Base-by-base conservation (phyloP, 108 stramenopile genomes). In the Poteriospumella lacustris region DNA sequence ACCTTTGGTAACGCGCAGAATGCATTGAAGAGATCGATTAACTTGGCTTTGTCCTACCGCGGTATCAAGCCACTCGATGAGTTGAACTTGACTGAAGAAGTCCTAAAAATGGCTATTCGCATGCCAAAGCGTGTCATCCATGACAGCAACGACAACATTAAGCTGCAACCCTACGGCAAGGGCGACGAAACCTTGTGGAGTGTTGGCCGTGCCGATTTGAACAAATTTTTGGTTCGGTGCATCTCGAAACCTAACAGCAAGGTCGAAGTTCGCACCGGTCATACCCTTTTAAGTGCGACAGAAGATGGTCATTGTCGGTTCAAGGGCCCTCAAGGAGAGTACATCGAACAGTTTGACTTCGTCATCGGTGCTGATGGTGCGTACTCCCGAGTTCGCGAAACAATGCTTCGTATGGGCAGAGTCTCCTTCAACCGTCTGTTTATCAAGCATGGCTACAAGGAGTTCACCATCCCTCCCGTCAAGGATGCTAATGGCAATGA, bases 351-450 rank as follows among this genome's bases (percentile, higher is more conserved):
- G n/a, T 64, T 76, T 52, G 56, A 76, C 58, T 59, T 90, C 12
- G 69, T 91, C 19, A 41, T 92, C 19, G 90, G 87, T 29, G 89
- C 89, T 9, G 90, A 92, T 64, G 92, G 92, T 0, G 88, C 89
- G 59, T 87, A 89, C 60, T 87, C 86, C 75, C 67, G 81, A 76
- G 90, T 92, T 28, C 78, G 91, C 2, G 84, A 85, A 41, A 80
- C 76, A 60, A 56, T 90, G 28, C 42, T 75, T 33, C 34, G 58
- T 5, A n/a, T 39, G 26, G 40, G 58, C 5, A 29, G 84, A 1
- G 42, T 34, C 1, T 43, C 56, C 33, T 84, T 78, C 79, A 44
- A 28, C 9, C 59, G 77, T 41, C 29, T 29, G 2, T 81, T 59
- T 58, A 47, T 80, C 26, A 52, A 85, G 28, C 82, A 86, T 9